phyloP scores from a whole-genome alignment of 2,329 filamentous ascomycete genomes.

The Cladophialophora psammophila region DNA sequence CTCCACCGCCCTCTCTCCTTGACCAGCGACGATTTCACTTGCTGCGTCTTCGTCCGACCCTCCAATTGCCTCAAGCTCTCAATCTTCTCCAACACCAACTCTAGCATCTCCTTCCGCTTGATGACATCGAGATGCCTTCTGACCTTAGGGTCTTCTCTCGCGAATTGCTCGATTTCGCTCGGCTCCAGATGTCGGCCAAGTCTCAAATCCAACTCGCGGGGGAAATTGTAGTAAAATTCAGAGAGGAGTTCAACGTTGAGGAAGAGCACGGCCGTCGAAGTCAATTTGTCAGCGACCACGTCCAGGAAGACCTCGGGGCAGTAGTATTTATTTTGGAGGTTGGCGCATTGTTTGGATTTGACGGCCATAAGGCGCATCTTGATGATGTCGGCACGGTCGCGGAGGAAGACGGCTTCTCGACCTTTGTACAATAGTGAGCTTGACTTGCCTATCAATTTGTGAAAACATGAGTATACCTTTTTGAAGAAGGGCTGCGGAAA shows the following conservation, averaged over 20 bases:
- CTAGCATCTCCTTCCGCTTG: slow-evolving; percentile 86
- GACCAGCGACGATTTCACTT: slow-evolving; percentile 38
- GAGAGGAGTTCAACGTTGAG: slow-evolving; percentile 95
- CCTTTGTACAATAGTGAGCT: slow-evolving; percentile 60
- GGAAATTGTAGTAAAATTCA: slow-evolving; percentile 98
- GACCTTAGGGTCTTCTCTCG: slow-evolving; percentile 90
- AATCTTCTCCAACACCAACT: slow-evolving; percentile 95
- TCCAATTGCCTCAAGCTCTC: slow-evolving; percentile 87
- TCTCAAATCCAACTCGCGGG: slow-evolving; percentile 84
- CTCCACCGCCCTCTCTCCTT: slow-evolving; percentile 53
- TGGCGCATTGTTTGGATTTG: slow-evolving; percentile 87
- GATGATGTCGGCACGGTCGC: slow-evolving; percentile 87
- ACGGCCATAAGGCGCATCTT: slow-evolving; percentile 88
- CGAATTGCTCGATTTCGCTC: slow-evolving; percentile 86
- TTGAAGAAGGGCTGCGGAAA: slow-evolving; percentile 83
- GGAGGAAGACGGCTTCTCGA: slow-evolving; percentile 90
- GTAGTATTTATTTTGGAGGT: slow-evolving; percentile 88
- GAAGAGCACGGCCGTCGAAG: slow-evolving; percentile 93
- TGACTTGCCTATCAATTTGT: slow-evolving; percentile 12
- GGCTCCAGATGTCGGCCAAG: slow-evolving; percentile 81
- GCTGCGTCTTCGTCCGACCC: slow-evolving; percentile 66
- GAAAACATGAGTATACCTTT: slow-evolving; percentile 67
- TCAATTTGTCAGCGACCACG: slow-evolving; percentile 92
- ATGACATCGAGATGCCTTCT: slow-evolving; percentile 90
- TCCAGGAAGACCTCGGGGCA: slow-evolving; percentile 99